Evolutionary conservation across 495 filamentous ascomycete species (phyloP), one percentile per base, ranked within the genome.

Genomic region (Penicillium roqueforti): DNA sequence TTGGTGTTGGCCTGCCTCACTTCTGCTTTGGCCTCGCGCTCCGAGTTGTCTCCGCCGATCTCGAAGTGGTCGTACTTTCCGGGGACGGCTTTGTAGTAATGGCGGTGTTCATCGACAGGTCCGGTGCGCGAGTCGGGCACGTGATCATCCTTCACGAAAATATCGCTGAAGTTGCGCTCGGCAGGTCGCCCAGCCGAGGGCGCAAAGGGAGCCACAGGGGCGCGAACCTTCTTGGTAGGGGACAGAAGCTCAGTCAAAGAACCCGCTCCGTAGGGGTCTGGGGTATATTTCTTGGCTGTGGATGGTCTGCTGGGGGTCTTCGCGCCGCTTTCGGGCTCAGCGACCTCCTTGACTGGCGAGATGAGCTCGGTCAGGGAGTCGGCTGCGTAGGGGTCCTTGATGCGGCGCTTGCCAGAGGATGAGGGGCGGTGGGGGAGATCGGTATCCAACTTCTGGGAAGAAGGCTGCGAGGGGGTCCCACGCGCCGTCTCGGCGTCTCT

Each of bases 1-100:
- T 63, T 88, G 81, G 70, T 87, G 62, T 80, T 80, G 23, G 73
- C 70, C 3, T 71, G 73, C 10, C 67, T 50, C 8, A 71, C 57
- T 39, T 57, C 47, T 4, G 76, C 60, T 41, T 74, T 76, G 22
- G 75, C 46, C 51, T 74, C 65, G 51, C 68, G 60, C 7, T 52
- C 57, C 31, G 54, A 62, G 48, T 72, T 70, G 47, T 84, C 85
- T 57, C 87, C 86, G 34, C 79, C 84, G 65, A 97, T 84, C 50
- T 95, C 87, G 65, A 97, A 97, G 69, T 98, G 92, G 31, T 84
- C 72, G 70, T 85, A 97, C 63, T 88, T 92, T 60, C 82, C 81
- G 10, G 89, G 80, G 60, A 92, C 74, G 61, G 66, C 80, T 74
- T 77, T 85, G 73, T 78, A 79, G 63, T 41, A 41, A 9, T 44